phyloP scores from a whole-genome alignment of 2,329 filamentous ascomycete genomes.

The Fusarium coffeatum region DNA sequence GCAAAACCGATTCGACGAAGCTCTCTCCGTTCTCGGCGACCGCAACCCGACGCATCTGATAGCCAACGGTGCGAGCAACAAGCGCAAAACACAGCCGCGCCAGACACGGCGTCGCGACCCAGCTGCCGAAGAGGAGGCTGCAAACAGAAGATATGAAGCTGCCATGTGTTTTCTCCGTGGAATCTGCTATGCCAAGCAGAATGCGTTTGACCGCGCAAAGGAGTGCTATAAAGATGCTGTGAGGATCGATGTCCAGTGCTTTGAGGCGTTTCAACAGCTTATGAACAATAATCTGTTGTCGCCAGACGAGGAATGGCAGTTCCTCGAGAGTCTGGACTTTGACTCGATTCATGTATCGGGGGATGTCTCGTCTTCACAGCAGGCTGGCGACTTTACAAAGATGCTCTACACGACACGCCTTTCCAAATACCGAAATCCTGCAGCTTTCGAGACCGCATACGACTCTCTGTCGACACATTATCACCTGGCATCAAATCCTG shows the following conservation, averaged over 20 bases:
- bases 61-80: slow-evolving; percentile 60
- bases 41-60: slow-evolving; percentile 94
- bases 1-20: slow-evolving; percentile 89
- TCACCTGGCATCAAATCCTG: slow-evolving; percentile 84
- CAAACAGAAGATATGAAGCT: slow-evolving; percentile 87
- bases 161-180: slow-evolving; percentile 97
- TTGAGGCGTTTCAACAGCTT: slow-evolving; percentile 96
- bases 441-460: slow-evolving; percentile 83
- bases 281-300: slow-evolving; percentile 96
- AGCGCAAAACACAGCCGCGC: slow-evolving; percentile 54
- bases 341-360: slow-evolving; percentile 78
- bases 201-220: slow-evolving; percentile 95
- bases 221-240: slow-evolving; percentile 99
- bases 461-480: slow-evolving; percentile 96
- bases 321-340: slow-evolving; percentile 90
- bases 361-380: slow-evolving; percentile 77
- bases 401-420: slow-evolving; percentile 96
- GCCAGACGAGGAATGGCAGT: slow-evolving; percentile 89
- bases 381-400: slow-evolving; percentile 92
- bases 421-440: slow-evolving; percentile 92
- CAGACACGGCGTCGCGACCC: slow-evolving; percentile 50
- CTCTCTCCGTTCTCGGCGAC: slow-evolving; percentile 86
- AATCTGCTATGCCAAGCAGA: slow-evolving; percentile 95
- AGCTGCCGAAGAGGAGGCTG: slow-evolving; percentile 71
- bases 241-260: slow-evolving; percentile 96